Conservation (phyloP, 1,139 yeast genomes). For the Trichomonascaceae sp. region DNA sequence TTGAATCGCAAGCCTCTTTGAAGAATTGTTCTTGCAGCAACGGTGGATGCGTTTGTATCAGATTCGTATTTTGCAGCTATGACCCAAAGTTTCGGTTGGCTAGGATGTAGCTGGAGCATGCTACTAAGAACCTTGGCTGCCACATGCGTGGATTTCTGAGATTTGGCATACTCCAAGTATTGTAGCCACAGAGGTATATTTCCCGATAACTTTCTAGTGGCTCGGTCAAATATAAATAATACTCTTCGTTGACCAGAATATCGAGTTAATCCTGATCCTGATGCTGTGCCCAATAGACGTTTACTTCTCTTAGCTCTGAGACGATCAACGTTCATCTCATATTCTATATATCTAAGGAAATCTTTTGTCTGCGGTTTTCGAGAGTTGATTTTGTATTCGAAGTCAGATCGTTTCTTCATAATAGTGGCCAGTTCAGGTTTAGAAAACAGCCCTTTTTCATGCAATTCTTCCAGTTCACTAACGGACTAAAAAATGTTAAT, state of each 20-base stretch:
- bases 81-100: constrained; percentile 85
- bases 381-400: constrained; percentile 84
- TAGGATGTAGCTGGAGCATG: constrained; percentile 82
- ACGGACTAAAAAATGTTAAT: constrained; percentile 41
- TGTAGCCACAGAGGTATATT: constrained; percentile 73
- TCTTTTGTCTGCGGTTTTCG: constrained; percentile 78
- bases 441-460: constrained; percentile 67
- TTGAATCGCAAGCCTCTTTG: constrained; percentile 84
- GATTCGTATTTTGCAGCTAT: constrained; percentile 93
- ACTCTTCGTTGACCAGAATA: constrained; percentile 85
- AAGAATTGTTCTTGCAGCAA: constrained; percentile 80
- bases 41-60: constrained; percentile 80
- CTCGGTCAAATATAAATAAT: constrained; percentile 77
- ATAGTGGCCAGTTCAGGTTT: constrained; percentile 71
- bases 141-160: constrained; percentile 67
- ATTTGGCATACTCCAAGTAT: constrained; percentile 68
- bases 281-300: constrained; percentile 41
- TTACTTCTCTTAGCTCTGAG: constrained; percentile 66
- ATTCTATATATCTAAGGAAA: constrained; percentile 71
- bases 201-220: constrained; percentile 71
- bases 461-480: constrained; percentile 88
- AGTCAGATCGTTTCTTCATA: constrained; percentile 91
- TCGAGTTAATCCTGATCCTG: constrained; percentile 48
- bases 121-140: constrained; percentile 77
- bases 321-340: constrained; percentile 74